phyloP scores from a whole-genome alignment of 2,329 filamentous ascomycete species.

The Apiospora arundinis region DNA sequence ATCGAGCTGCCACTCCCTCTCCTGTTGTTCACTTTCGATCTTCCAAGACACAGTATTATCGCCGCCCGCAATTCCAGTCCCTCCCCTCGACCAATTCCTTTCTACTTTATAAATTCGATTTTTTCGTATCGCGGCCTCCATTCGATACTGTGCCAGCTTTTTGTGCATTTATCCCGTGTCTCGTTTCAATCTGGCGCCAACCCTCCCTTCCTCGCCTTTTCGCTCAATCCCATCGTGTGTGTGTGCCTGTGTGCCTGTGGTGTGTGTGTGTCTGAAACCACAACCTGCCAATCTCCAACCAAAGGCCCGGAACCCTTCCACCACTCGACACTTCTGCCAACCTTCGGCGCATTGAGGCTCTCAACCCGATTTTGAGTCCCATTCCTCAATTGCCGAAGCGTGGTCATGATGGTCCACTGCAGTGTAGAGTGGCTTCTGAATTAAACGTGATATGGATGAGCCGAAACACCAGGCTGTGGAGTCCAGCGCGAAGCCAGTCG shows the following conservation, averaged over 20 bases:
- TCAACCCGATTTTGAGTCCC: conserved; percentile 28
- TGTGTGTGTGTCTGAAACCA: conserved; percentile 11
- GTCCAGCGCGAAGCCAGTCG: conserved; percentile 65
- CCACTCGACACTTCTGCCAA: not conserved
- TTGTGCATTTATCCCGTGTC: conserved; percentile 20
- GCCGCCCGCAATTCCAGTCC: conserved; percentile 5
- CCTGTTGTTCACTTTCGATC: conserved; percentile 18
- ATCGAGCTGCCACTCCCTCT: conserved; percentile 15
- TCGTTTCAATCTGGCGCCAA: conserved; percentile 21
- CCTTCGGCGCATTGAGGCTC: conserved; percentile 19
- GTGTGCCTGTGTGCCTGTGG: conserved; percentile 2
- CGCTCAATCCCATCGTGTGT: conserved; percentile 12
- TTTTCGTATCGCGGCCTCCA: conserved; percentile 8
- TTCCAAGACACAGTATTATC: conserved; percentile 18
- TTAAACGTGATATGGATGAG: conserved; percentile 71
- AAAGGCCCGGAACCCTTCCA: conserved; percentile 12
- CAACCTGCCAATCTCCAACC: conserved; percentile 18
- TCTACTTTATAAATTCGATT: conserved; percentile 16
- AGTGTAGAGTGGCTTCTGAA: conserved; percentile 52
- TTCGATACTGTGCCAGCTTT: conserved; percentile 16
- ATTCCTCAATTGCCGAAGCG: conserved; percentile 43
- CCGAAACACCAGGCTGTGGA: conserved; percentile 64
- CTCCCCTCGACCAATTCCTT: conserved; percentile 9
- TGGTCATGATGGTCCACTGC: conserved; percentile 66
- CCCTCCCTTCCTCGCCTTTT: conserved; percentile 7